Percentiles rank a stretch among this genome's conserved stretches.
phyloP scores from a whole-genome alignment of 176 grass and related monocot genomes.

The Ananas comosus region DNA sequence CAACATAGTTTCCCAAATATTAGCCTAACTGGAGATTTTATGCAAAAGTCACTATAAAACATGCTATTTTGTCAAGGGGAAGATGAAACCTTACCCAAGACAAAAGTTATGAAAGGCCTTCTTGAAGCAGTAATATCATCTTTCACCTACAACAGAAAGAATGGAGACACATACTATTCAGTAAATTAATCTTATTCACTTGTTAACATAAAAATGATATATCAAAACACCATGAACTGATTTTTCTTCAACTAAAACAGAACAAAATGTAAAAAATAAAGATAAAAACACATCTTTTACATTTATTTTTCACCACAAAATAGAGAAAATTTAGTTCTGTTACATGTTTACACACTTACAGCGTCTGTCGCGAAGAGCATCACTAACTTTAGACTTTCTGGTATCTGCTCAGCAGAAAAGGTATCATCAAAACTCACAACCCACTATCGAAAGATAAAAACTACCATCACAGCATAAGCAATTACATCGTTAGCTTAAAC shows the following conservation, averaged over 20 bases:
- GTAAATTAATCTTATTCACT: background rate
- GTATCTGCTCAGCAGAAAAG: slow-evolving; percentile 7
- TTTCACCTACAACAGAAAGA: slow-evolving; percentile 24
- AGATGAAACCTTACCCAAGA: slow-evolving; percentile 44
- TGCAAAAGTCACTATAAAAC: background rate
- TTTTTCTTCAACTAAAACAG: background rate
- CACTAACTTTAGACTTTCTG: slow-evolving; percentile 4
- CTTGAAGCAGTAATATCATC: background rate
- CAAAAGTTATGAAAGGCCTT: slow-evolving; percentile 76
- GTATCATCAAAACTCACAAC: too few species aligned
- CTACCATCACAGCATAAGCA: too few species aligned
- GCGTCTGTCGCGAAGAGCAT: slow-evolving; percentile 7
- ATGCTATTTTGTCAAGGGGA: background rate
- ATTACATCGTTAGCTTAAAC: too few species aligned
- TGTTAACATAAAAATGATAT: background rate
- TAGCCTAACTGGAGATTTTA: background rate
- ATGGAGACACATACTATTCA: background rate
- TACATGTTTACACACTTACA: slow-evolving; percentile 6
- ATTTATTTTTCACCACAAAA: background rate
- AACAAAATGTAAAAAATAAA: background rate
- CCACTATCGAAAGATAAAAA: too few species aligned
- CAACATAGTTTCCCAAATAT: background rate
- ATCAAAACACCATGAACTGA: background rate
- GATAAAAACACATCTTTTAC: background rate
- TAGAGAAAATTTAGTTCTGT: background rate